Evolutionary conservation across 192 early-diverging fungal genomes (phyloP), one percentile per base, ranked within the genome.

Genomic region (Coemansia asiatica): DNA sequence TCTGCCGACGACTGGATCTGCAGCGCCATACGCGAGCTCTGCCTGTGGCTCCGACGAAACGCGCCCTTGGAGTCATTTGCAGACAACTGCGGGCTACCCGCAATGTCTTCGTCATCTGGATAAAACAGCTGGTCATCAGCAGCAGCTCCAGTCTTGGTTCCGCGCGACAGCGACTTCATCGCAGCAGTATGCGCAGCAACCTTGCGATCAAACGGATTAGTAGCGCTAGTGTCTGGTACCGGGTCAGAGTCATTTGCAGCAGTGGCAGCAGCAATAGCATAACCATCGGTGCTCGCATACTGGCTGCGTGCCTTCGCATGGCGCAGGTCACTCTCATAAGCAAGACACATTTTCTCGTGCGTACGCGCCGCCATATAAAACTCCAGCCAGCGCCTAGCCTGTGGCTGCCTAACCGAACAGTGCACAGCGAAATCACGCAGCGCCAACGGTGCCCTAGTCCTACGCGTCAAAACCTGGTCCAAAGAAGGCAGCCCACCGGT

Each of bases 311-410:
- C 72, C 61, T 81, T 81, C 56, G 79, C 72, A 25, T 81, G 79
- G 22, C 79, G 69, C 57, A 81, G 60, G 63, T 81, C 79, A 64
- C 73, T 75, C 6, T 81, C 80, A 29, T 82, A 82, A 1, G 74
- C 80, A 26, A 77, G 66, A 23, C 81, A 83, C 81, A 83, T 83
- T 29, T 75, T 75, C 61, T 83, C 76, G 53, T 83, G 81, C 0
- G 81, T 79, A 12, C 75, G 69, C 22, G 76, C 81, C 0, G 81
- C 81, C 75, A 83, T 78, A 40, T 79, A 83, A n/a, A 83, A 79
- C 72, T 83, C 81, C 6, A 83, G 69, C 81, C 81, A 83, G 19
- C 81, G 61, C 13, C 76, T 68, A n/a, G 81, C 75, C 64, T 83
- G 80, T 48, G 80, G 80, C 71, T 82, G 80, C 10, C 80, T 55